phyloP scores from a whole-genome alignment of 208 protist genomes.

The Trypanosomatidae sp. region DNA sequence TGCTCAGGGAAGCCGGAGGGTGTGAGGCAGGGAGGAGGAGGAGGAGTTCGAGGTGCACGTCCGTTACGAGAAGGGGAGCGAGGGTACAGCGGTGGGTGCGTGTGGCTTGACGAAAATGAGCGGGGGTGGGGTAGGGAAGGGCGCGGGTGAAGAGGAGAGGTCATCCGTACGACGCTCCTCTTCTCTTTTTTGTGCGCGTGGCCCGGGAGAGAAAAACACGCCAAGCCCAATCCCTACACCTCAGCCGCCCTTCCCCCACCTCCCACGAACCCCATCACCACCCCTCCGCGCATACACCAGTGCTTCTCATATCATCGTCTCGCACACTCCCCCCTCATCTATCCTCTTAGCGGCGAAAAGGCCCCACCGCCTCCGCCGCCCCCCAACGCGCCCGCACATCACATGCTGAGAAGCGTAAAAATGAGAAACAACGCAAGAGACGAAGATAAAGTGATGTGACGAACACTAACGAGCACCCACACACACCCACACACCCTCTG shows the following conservation, averaged over 20 bases:
- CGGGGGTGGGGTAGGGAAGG: not conserved
- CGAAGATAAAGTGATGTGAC: not conserved
- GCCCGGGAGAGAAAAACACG: not conserved
- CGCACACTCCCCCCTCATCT: not conserved
- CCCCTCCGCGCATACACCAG: not conserved
- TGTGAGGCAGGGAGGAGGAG: not conserved
- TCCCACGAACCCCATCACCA: not conserved
- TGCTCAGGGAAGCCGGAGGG: no score
- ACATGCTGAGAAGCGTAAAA: not conserved
- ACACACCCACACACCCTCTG: conserved; percentile 5
- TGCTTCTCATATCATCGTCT: not conserved
- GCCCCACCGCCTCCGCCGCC: not conserved
- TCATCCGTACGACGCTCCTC: no score
- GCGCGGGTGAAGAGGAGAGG: not conserved
- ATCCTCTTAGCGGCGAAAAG: not conserved
- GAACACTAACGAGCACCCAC: not conserved
- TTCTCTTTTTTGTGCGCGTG: not conserved
- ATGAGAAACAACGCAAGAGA: not conserved
- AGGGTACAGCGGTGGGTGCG: not conserved
- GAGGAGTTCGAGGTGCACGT: not conserved
- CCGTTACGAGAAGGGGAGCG: not conserved
- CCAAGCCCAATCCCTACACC: not conserved
- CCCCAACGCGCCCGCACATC: not conserved
- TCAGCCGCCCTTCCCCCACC: not conserved
- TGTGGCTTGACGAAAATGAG: not conserved